Evolutionary conservation across 1,284 basidiomycete species (phyloP).

Genomic region (Ganoderma sinense): DNA sequence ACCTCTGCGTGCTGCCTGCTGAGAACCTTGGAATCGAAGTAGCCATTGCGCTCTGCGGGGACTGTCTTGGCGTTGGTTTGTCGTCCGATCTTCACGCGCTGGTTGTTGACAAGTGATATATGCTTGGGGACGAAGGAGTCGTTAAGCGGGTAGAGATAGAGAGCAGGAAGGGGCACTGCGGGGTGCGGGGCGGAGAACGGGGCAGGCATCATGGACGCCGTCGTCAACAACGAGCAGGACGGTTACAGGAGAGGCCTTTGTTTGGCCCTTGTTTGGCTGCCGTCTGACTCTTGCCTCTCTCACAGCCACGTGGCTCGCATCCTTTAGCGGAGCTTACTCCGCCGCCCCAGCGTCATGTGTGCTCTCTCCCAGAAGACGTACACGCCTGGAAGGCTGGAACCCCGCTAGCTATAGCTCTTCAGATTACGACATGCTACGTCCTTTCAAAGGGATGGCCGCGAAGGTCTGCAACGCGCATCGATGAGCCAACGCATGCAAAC

Average conservation of each 20-base stretch:
- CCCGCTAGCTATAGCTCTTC: neutral
- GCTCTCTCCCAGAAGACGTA: conserved; percentile 3
- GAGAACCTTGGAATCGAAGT: conserved; percentile 97
- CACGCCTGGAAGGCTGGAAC: conserved; percentile 7
- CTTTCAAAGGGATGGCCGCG: neutral
- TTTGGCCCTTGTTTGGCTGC: conserved; percentile 37
- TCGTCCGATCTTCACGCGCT: conserved; percentile 94
- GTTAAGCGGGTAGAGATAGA: conserved; percentile 95
- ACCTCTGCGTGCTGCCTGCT: conserved; percentile 97
- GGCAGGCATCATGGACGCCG: conserved; percentile 44
- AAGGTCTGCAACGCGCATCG: conserved; percentile 1
- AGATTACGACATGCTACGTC: conserved; percentile 6
- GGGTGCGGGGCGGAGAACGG: conserved; percentile 42
- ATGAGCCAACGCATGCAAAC: conserved; percentile 5
- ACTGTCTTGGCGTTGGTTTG: conserved; percentile 98
- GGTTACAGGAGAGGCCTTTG: conserved; percentile 36
- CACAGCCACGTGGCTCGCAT: conserved; percentile 29
- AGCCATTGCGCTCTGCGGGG: conserved; percentile 95
- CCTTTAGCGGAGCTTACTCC: conserved; percentile 14
- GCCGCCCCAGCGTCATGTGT: conserved; percentile 22
- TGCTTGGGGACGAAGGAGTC: conserved; percentile 97
- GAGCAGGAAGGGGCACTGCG: conserved; percentile 62
- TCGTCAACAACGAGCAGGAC: conserved; percentile 41
- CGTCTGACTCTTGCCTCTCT: conserved; percentile 31
- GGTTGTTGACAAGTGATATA: conserved; percentile 80